Evolutionary conservation across 345 rosid species (phyloP).

Genomic region (Garcia nutans): DNA sequence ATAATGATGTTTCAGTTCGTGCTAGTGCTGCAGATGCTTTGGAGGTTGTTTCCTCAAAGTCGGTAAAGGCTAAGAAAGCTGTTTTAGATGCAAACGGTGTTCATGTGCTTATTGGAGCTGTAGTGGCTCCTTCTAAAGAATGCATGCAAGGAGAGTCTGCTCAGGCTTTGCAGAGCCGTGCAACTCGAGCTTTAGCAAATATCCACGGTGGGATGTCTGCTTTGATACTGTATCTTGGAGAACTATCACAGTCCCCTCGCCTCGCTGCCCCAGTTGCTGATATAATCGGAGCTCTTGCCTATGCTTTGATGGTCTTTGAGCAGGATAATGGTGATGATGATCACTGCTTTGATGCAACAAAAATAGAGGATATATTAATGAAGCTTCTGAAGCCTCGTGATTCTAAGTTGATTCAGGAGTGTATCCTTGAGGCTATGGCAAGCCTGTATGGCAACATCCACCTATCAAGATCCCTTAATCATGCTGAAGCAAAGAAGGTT

Average conservation of each 20-base stretch:
- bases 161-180: conserved; percentile 58
- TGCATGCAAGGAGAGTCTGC: conserved; percentile 62
- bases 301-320: conserved; percentile 69
- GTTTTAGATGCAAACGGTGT: conserved; percentile 63
- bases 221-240: conserved; percentile 62
- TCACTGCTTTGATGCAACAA: conserved; percentile 53
- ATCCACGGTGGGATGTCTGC: conserved; percentile 74
- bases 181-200: conserved; percentile 75
- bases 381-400: conserved; percentile 65
- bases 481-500: conserved; percentile 79
- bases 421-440: conserved; percentile 87
- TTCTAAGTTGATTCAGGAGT: conserved; percentile 67
- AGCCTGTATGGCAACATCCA: conserved; percentile 71
- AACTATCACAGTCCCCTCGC: conserved; percentile 64
- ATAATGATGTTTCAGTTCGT: conserved; percentile 56
- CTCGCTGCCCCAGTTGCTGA: conserved; percentile 75
- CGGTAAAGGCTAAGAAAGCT: conserved; percentile 56
- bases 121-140: conserved; percentile 84
- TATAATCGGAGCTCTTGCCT: conserved; percentile 79
- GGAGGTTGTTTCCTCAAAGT: conserved; percentile 73
- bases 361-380: conserved; percentile 59
- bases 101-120: conserved; percentile 64
- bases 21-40: conserved; percentile 81
- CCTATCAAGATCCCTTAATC: conserved; percentile 50
- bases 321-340: conserved; percentile 45